Evolutionary conservation across 2,329 filamentous ascomycete species (phyloP).

Genomic region (Aspergillus ibericus): DNA sequence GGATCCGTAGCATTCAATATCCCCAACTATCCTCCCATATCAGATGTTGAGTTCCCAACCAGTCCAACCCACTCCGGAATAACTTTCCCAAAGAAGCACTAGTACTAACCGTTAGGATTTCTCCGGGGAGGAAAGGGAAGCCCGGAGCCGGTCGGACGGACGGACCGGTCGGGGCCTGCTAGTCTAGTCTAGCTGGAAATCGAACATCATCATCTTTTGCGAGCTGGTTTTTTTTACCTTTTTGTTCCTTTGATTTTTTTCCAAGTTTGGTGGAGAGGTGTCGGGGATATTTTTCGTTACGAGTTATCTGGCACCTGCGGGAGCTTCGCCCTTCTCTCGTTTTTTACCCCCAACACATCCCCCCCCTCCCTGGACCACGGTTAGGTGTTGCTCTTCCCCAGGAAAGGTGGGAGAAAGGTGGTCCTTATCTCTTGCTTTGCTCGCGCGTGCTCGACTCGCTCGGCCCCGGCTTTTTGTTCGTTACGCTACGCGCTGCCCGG

Average conservation of each 20-base stretch:
- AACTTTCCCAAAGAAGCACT: neutral
- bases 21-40: neutral
- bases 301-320: too few species aligned
- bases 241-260: neutral
- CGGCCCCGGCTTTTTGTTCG: neutral
- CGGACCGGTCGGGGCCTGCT: too few species aligned
- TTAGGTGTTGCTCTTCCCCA: too few species aligned
- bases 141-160: neutral
- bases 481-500: neutral
- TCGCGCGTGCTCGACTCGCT: too few species aligned
- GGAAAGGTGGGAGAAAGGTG: too few species aligned
- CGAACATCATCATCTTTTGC: constrained; percentile 2
- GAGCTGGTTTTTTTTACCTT: neutral
- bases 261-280: neutral
- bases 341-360: too few species aligned
- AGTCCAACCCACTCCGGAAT: neutral
- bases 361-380: too few species aligned
- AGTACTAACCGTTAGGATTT: neutral
- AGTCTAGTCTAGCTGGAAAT: neutral
- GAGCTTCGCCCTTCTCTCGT: too few species aligned
- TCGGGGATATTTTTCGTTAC: too few species aligned
- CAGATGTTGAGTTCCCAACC: neutral
- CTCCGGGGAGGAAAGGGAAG: neutral
- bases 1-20: neutral
- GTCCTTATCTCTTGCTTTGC: too few species aligned